Conservation (phyloP, 1,284 basidiomycete genomes). For the Cystobasidiaceae sp. region DNA sequence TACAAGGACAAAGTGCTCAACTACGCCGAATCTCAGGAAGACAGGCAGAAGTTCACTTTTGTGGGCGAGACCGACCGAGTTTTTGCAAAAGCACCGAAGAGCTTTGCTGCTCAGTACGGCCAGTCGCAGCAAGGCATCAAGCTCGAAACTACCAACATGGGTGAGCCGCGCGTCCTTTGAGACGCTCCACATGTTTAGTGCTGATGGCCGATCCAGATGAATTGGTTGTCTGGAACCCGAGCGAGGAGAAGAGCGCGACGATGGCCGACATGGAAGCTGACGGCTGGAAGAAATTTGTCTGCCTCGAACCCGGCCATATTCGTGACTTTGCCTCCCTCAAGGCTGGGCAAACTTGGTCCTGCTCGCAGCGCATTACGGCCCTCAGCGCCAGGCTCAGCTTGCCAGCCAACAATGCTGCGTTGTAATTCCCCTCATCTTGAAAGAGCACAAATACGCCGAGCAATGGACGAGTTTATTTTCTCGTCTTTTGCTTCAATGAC, state of each 20-base stretch:
- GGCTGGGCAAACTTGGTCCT: slow-evolving; percentile 41
- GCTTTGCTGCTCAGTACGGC: slow-evolving; percentile 25
- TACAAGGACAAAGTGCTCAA: slow-evolving; percentile 41
- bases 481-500: too few species aligned
- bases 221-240: slow-evolving; percentile 48
- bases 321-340: slow-evolving; percentile 42
- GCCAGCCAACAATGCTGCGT: slow-evolving; percentile 29
- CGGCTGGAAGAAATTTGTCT: slow-evolving; percentile 46
- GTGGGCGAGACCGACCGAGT: slow-evolving; percentile 43
- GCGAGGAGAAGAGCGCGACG: slow-evolving; percentile 41
- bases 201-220: slow-evolving; percentile 19
- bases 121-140: slow-evolving; percentile 33
- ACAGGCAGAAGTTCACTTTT: slow-evolving; percentile 35
- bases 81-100: slow-evolving; percentile 38
- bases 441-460: too few species aligned
- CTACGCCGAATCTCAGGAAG: slow-evolving; percentile 27
- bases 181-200: not conserved
- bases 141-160: slow-evolving; percentile 37
- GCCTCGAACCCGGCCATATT: slow-evolving; percentile 47
- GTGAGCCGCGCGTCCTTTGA: not conserved
- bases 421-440: too few species aligned
- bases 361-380: slow-evolving; percentile 30
- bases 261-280: slow-evolving; percentile 47
- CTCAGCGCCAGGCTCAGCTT: slow-evolving; percentile 20
- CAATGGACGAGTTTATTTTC: too few species aligned